A percentile compares a stretch with the other conserved stretches of the same genome.
phyloP scores from a whole-genome alignment of 2,329 filamentous ascomycete species.

The Didymella sp. region DNA sequence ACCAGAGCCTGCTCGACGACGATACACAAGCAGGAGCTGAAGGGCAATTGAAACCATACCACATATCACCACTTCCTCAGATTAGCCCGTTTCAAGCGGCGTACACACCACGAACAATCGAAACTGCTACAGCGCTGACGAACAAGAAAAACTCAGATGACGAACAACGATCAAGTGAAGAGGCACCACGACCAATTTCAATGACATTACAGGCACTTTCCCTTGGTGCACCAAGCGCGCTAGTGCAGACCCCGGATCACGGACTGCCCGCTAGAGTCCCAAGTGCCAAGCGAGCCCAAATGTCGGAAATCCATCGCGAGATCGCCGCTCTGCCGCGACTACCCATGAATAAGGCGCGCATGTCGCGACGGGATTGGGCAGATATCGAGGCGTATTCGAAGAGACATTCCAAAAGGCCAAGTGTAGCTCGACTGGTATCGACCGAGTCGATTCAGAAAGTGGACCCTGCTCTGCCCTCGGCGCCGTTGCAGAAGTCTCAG shows the following conservation, averaged over 20 bases:
- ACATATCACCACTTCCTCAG: constrained; percentile 22
- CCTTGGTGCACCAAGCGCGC: constrained; percentile 24
- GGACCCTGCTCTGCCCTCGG: constrained; percentile 27
- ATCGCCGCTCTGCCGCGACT: constrained; percentile 41
- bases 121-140: constrained; percentile 20
- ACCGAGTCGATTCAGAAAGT: constrained; percentile 22
- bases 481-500: constrained; percentile 33
- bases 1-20: constrained; percentile 16
- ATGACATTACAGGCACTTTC: constrained; percentile 32
- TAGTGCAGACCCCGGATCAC: constrained; percentile 8
- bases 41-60: constrained; percentile 13
- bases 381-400: constrained; percentile 44
- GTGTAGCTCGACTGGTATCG: constrained; percentile 25
- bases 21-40: constrained; percentile 16
- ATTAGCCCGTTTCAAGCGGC: constrained; percentile 27
- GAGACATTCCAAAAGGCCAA: constrained; percentile 34
- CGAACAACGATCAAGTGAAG: constrained; percentile 34
- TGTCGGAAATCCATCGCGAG: constrained; percentile 42
- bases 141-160: constrained; percentile 23
- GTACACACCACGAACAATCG: constrained; percentile 24
- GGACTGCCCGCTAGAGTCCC: constrained; percentile 19
- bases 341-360: constrained; percentile 37
- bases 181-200: constrained; percentile 35
- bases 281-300: constrained; percentile 27
- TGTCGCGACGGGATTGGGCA: constrained; percentile 48